Percentiles rank a stretch among this genome's conserved stretches.
These are phyloP conservation scores for Diplogelasinospora grovesii DNA, from an alignment of 495 filamentous ascomycete genomes.

Conservation along the genomic window DNA sequence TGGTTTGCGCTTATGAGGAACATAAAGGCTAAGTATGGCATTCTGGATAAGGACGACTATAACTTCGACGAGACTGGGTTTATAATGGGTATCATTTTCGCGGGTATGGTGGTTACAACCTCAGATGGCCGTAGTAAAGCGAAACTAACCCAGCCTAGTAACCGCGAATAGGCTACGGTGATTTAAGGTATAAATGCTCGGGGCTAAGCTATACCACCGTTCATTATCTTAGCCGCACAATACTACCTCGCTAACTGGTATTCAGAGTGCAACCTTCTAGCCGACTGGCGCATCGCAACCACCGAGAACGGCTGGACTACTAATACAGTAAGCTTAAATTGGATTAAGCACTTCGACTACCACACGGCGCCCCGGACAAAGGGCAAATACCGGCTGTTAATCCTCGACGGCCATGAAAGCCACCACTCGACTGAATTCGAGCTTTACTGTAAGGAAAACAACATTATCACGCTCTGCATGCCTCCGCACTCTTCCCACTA, in stretches of 20 bases:
- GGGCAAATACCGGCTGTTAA: conserved; percentile 22
- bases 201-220: conserved; percentile 1
- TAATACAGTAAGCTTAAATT: conserved; percentile 19
- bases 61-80: conserved; percentile 43
- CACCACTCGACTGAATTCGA: conserved; percentile 22
- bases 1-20: background rate
- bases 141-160: conserved; percentile 24
- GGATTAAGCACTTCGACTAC: conserved; percentile 8
- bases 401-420: conserved; percentile 28
- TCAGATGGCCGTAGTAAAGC: conserved; percentile 17
- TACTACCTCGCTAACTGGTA: conserved; percentile 6
- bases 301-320: conserved; percentile 29
- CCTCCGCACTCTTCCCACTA: conserved; percentile 9
- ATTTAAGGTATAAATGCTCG: background rate
- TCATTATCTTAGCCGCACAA: background rate
- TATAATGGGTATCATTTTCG: conserved; percentile 29
- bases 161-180: conserved; percentile 7
- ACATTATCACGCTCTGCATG: conserved; percentile 26
- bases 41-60: conserved; percentile 11
- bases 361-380: conserved; percentile 16
- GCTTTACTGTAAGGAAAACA: conserved; percentile 14
- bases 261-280: conserved; percentile 1
- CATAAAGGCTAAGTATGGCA: background rate
- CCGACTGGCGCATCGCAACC: conserved; percentile 21
- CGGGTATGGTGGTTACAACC: conserved; percentile 25